These are phyloP conservation scores for Didymella exigua DNA, from an alignment of 2,329 filamentous ascomycete genomes.

Conservation along the genomic window DNA sequence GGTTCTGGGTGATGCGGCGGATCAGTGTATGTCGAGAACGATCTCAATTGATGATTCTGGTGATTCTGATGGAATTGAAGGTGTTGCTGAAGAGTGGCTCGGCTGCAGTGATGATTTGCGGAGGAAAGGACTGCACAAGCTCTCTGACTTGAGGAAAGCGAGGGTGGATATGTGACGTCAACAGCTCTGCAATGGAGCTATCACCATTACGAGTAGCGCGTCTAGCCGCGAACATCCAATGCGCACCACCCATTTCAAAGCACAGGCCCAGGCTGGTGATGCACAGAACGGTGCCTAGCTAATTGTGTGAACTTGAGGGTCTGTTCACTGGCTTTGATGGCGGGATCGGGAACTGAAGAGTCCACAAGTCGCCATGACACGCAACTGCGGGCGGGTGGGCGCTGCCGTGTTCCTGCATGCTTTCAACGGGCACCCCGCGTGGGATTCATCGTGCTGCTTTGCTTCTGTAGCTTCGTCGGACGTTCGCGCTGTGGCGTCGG, in stretches of 20 bases:
- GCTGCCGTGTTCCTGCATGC: conserved; percentile 10
- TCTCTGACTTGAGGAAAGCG: conserved; percentile 11
- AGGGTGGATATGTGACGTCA: conserved; percentile 15
- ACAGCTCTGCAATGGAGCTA: conserved; percentile 5
- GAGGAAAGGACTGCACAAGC: conserved; percentile 11
- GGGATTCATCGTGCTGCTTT: neutral
- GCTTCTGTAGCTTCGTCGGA: neutral
- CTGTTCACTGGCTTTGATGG: neutral
- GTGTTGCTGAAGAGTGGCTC: neutral
- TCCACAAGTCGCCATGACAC: conserved; percentile 1
- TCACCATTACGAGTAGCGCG: conserved; percentile 15
- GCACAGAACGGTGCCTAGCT: conserved; percentile 1
- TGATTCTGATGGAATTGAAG: conserved; percentile 1
- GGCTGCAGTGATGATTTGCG: neutral
- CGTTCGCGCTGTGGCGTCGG: neutral
- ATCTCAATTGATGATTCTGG: neutral
- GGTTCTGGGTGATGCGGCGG: neutral
- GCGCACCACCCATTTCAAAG: conserved; percentile 13
- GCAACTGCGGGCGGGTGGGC: conserved; percentile 1
- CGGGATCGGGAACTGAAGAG: neutral
- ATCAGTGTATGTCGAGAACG: neutral
- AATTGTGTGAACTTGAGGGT: neutral
- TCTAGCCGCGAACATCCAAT: conserved; percentile 16
- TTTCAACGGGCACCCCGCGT: conserved; percentile 8
- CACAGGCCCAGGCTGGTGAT: neutral